A percentile compares a stretch with the other conserved stretches of the same genome.
These are phyloP conservation scores for Trichoderma sp. DNA, from an alignment of 2,329 filamentous ascomycete genomes.

Conservation along the genomic window DNA sequence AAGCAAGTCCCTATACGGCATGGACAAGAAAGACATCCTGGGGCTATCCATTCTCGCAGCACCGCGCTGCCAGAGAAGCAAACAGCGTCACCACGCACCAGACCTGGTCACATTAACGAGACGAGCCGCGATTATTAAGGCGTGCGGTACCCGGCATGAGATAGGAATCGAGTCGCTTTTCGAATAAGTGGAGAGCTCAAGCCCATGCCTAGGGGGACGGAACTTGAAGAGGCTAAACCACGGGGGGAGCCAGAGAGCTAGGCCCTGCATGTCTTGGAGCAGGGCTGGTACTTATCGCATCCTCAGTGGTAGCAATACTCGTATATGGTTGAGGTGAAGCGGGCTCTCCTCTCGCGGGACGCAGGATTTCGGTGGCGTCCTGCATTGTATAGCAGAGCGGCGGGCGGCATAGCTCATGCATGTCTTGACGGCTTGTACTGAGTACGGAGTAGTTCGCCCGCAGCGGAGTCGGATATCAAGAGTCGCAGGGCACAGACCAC, in stretches of 20 bases:
- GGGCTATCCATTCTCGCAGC: neutral
- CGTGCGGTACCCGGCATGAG: conserved; percentile 2
- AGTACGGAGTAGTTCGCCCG: conserved; percentile 23
- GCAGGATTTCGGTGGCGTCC: conserved; percentile 23
- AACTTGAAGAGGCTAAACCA: conserved; percentile 14
- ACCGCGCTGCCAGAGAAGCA: neutral
- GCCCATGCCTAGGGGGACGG: conserved; percentile 13
- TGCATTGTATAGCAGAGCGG: conserved; percentile 20
- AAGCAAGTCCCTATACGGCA: too few relatives aligned
- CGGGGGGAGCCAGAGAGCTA: conserved; percentile 9
- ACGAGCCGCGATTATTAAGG: conserved; percentile 8
- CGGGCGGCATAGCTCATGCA: conserved; percentile 20
- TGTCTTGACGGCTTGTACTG: conserved; percentile 3
- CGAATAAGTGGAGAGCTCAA: conserved; percentile 13
- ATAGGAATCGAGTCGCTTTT: conserved; percentile 6
- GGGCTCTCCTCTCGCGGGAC: conserved; percentile 8
- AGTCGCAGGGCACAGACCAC: conserved; percentile 20
- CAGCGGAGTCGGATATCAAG: conserved; percentile 21
- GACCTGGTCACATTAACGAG: neutral
- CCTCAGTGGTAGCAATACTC: conserved; percentile 3
- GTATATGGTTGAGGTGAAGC: conserved; percentile 7
- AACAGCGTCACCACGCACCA: neutral
- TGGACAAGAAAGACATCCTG: neutral
- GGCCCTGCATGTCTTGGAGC: neutral
- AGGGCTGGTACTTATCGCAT: conserved; percentile 12